Evolutionary conservation across 108 stramenopile genomes (phyloP), one percentile per base, ranked within the genome.

Genomic region (Skeletonema tropicum): DNA sequence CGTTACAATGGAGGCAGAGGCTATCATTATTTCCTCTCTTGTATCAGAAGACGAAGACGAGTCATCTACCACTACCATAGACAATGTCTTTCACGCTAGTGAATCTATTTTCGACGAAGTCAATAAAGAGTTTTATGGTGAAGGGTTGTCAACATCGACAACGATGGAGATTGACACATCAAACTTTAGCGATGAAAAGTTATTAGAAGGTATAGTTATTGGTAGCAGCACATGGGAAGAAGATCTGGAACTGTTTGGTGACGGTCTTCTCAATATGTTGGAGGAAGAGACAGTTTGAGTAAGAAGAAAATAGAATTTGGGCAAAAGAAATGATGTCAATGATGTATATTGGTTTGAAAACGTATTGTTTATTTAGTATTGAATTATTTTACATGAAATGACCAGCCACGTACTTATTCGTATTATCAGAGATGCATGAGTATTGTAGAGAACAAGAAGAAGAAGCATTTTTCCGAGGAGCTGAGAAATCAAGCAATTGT

Each of bases 1-100:
- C 25, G 52, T 55, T 25, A 23, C 52, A 55, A 25, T 55, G 3
- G 23, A 55, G 19, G 52, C 15, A 23, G 15, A 25, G 9, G 23
- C 5, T 17, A 55, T 55, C 6, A 55, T 23, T 9, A 55, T 23
- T 9, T 23, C 52, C 8, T 55, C 23, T 55, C 52, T 55, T 55
- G 52, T 55, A 55, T 55, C 52, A 23, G 52, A 55, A 25, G 52
- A 55, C 9, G 52, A 55, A 23, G 52, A 55, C 10, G 52, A 55
- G 23, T 7, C 52, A 6, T 55, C 52, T 1, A 10, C 10, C 23
- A 55, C 52, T 1, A 10, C 10, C 9, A 55, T 55, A 1, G 52
- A 55, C 6, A 23, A 23, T 10, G 23, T 10, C 52, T 55, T 55
- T 23, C 52, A 55, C 9, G 52, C 52, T 8, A 55, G 52, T 8